Conservation (phyloP, 1,284 basidiomycete genomes). For the Leccinum pachyderme region DNA sequence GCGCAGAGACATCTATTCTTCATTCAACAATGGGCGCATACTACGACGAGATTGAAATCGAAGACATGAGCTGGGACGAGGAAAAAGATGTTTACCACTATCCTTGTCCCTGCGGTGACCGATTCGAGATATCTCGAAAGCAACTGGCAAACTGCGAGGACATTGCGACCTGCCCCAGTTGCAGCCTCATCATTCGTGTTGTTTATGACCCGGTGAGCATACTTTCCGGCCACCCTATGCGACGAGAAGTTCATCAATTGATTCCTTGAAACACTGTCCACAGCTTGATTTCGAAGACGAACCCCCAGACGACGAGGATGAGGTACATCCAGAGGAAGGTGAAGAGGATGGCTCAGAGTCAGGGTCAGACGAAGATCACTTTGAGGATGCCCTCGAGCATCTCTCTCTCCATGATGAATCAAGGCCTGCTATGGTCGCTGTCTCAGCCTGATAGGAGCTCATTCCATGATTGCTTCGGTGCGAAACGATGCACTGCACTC, state of each 20-base stretch:
- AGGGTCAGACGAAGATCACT: neutral
- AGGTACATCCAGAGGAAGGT: neutral
- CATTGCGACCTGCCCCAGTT: neutral
- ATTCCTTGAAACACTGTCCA: neutral
- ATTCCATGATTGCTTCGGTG: neutral
- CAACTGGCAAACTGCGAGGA: neutral
- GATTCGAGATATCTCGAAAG: neutral
- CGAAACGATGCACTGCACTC: neutral
- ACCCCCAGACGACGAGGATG: neutral
- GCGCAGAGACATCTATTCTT: neutral
- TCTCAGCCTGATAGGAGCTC: neutral
- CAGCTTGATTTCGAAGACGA: neutral
- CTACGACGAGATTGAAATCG: neutral
- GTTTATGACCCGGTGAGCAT: neutral
- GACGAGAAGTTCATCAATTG: neutral
- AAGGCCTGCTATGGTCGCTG: neutral
- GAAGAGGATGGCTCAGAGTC: neutral
- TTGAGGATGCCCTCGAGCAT: neutral
- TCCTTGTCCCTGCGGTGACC: neutral
- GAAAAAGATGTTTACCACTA: neutral
- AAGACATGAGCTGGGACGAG: neutral
- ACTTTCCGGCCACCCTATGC: neutral
- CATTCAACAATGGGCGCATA: neutral
- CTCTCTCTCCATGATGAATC: neutral
- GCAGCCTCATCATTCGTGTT: neutral